phyloP scores from a whole-genome alignment of 2,329 filamentous ascomycete genomes.

The Raffaelea albimanens region DNA sequence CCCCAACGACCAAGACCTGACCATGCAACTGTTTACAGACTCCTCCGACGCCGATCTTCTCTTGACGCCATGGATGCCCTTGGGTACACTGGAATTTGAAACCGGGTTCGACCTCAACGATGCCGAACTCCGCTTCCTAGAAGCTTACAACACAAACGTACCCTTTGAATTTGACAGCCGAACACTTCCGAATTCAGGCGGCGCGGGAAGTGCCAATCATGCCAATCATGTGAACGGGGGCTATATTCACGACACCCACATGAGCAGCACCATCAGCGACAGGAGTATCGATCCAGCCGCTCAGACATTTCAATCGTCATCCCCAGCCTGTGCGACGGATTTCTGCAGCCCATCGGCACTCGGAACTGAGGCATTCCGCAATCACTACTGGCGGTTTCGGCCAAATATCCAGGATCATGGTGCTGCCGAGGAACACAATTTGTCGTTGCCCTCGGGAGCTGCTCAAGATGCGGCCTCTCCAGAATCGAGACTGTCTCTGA shows the following conservation, averaged over 20 bases:
- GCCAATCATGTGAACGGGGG: not conserved
- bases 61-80: not conserved
- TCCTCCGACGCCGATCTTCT: not conserved
- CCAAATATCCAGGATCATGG: not conserved
- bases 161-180: not conserved
- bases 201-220: not conserved
- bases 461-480: not conserved
- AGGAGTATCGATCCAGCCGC: not conserved
- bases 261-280: not conserved
- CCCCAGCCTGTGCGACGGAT: too few species aligned
- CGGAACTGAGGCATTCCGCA: not conserved
- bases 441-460: not conserved
- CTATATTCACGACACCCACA: not conserved
- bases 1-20: not conserved
- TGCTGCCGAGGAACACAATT: not conserved
- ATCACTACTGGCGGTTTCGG: not conserved
- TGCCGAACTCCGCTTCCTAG: not conserved
- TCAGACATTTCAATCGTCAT: too few species aligned
- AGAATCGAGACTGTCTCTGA: not conserved
- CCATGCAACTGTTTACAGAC: not conserved
- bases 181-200: not conserved
- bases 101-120: not conserved
- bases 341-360: not conserved
- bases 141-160: not conserved
- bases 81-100: not conserved